Evolutionary conservation across 257 asterid genomes (phyloP).

Genomic region (Phtheirospermum japonicum): DNA sequence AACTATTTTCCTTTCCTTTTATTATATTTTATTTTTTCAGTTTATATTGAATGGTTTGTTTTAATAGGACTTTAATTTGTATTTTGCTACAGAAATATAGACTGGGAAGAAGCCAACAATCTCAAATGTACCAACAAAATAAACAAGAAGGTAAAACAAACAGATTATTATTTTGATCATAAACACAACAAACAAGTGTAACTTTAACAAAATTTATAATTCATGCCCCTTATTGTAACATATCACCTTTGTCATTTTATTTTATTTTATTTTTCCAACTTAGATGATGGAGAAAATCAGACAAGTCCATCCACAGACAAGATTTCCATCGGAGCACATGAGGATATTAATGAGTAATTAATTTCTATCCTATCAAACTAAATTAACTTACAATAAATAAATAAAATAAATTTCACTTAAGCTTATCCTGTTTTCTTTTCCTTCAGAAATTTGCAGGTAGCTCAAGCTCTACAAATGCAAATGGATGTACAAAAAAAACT

Average conservation of each 20-base stretch:
- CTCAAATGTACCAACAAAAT: conserved; percentile 39
- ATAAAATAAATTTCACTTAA: conserved; percentile 4
- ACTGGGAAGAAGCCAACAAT: conserved; percentile 65
- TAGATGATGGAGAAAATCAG: conserved; percentile 49
- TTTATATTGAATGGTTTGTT: neutral
- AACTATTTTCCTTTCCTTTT: too few relatives aligned
- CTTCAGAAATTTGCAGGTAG: conserved; percentile 47
- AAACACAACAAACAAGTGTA: too few relatives aligned
- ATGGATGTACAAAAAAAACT: conserved; percentile 94
- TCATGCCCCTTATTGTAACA: too few relatives aligned
- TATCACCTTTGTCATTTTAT: too few relatives aligned
- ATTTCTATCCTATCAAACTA: neutral
- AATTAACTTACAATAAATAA: conserved; percentile 1
- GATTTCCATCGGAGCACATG: conserved; percentile 38
- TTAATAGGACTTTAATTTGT: neutral
- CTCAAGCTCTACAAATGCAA: conserved; percentile 70
- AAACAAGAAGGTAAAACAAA: conserved; percentile 48
- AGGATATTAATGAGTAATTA: conserved; percentile 65
- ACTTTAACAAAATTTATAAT: too few relatives aligned
- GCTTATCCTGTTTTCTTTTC: conserved; percentile 17
- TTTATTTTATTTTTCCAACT: conserved; percentile 21
- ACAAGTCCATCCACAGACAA: conserved; percentile 33
- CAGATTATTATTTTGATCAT: conserved; percentile 6
- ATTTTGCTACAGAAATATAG: conserved; percentile 67
- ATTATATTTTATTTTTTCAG: too few relatives aligned